Evolutionary conservation across 2,329 filamentous ascomycete genomes (phyloP).

Genomic region (Colletotrichum camelliae): DNA sequence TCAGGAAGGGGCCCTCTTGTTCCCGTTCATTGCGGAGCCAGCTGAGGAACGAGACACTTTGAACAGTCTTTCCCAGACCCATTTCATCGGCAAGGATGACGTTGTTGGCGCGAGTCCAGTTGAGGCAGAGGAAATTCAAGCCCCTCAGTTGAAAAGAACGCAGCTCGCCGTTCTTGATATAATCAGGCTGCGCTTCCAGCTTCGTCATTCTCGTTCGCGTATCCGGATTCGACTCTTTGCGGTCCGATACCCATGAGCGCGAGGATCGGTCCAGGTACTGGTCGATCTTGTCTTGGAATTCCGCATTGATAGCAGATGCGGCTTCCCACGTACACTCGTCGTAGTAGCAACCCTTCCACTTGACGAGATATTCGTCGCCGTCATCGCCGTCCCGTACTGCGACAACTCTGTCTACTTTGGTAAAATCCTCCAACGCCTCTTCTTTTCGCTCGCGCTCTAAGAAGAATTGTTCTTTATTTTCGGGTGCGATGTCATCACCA

Average conservation of each 20-base stretch:
- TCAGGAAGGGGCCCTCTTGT: conserved; percentile 94
- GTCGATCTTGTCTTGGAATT: conserved; percentile 90
- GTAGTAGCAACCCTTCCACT: conserved; percentile 95
- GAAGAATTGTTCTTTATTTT: conserved; percentile 92
- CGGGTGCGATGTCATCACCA: conserved; percentile 77
- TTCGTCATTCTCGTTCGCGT: conserved; percentile 77
- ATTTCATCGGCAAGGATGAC: conserved; percentile 98
- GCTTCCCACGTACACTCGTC: conserved; percentile 95
- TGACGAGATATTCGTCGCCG: conserved; percentile 88
- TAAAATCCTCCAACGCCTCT: conserved; percentile 88
- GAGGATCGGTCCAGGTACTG: conserved; percentile 85
- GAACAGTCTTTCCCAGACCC: conserved; percentile 97
- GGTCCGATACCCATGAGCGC: conserved; percentile 81
- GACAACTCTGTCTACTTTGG: conserved; percentile 91
- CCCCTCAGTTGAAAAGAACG: conserved; percentile 94
- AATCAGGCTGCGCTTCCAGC: conserved; percentile 82
- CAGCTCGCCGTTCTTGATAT: conserved; percentile 83
- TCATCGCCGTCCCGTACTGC: conserved; percentile 80
- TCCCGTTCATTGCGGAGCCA: conserved; percentile 90
- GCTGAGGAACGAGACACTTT: conserved; percentile 95
- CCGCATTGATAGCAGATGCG: conserved; percentile 74
- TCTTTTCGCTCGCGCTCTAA: conserved; percentile 92
- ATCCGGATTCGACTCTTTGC: conserved; percentile 74
- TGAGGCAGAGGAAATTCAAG: conserved; percentile 93
- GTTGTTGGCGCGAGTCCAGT: conserved; percentile 93